Conservation (phyloP, 83 land plant species). For the Picea engelmannii region DNA sequence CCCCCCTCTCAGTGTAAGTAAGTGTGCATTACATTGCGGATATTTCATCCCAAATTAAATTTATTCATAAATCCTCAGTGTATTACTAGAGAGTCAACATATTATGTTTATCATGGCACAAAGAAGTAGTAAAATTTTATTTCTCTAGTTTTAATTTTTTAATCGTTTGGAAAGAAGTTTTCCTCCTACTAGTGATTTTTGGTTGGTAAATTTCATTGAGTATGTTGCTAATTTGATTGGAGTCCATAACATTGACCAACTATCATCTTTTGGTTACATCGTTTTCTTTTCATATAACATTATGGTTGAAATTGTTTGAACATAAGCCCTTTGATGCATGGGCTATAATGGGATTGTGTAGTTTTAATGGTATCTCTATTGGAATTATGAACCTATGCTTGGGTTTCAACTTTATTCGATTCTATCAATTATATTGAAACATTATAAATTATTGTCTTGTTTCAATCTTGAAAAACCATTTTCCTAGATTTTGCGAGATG, state of each 20-base stretch:
- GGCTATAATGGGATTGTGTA: constrained; percentile 83
- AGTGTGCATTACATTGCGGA: too few species aligned
- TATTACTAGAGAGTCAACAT: too few species aligned
- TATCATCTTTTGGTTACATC: constrained; percentile 86
- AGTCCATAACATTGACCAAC: constrained; percentile 94
- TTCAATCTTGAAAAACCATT: not conserved
- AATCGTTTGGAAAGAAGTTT: too few species aligned
- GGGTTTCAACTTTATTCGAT: constrained; percentile 95
- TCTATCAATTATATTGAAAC: constrained; percentile 68
- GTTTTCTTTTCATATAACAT: constrained; percentile 88
- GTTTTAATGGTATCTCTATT: constrained; percentile 94
- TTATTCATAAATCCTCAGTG: too few species aligned
- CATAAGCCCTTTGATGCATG: constrained; percentile 89
- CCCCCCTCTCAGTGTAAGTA: too few species aligned
- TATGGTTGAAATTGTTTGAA: constrained; percentile 83
- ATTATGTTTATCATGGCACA: too few species aligned
- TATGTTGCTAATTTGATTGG: not conserved
- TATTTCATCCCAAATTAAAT: too few species aligned
- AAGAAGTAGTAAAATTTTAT: too few species aligned
- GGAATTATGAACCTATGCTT: constrained; percentile 87
- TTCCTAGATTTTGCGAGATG: not conserved
- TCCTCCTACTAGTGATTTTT: too few species aligned
- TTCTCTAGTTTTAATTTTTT: too few species aligned
- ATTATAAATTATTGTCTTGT: not conserved
- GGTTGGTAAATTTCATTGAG: not conserved